Base-by-base conservation (phyloP, 164 flowering plant species). In the Vitis rupestris region DNA sequence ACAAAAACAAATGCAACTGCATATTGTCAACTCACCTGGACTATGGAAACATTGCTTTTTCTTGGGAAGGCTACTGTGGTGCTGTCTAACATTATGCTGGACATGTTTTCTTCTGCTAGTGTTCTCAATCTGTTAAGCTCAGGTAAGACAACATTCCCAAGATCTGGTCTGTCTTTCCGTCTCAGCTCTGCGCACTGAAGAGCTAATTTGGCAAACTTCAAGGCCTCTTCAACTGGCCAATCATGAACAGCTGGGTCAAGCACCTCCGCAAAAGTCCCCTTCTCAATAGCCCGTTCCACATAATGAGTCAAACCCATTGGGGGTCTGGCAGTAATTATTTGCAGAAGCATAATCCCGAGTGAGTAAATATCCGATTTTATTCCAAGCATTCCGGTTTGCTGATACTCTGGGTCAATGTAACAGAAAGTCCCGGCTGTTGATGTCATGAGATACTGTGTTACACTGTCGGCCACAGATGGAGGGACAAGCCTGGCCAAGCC, bases 351-450 rank as follows among this genome's bases (percentile, higher is more conserved):
- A 31, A 89, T 76, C 8, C 94, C 94, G 4, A 89, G 83, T 37
- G 91, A 89, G 67, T 89, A 89, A 1, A 89, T 67, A 76, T 89
- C 91, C 0, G 90, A 89, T 66, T 89, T 89, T 55, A 74, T 78
- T 12, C 91, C 91, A 2, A 89, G 89, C 91, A 85, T 84, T 14
- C 93, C 93, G 0, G 94, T 89, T 68, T 89, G 94, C 74, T 89
- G 94, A 66, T 89, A 89, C 61, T 89, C 94, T 1, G 94, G 94
- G 65, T 89, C 91, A 37, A 89, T 89, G 77, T 89, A 89, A 68
- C 91, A 89, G 79, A 89, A 89, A n/a, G 91, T 89, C 13, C 94
- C 91, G 1, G 90, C 91, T 0, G 91, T 77, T 8, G 94, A 87
- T 51, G 94, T 87, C 86, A 87, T 84, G 63, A 82, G 84, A 60